A percentile compares a stretch with the other conserved stretches of the same genome.
Evolutionary conservation across 2,329 filamentous ascomycete genomes (phyloP).

Genomic region (Ceratocystis alfenasii): DNA sequence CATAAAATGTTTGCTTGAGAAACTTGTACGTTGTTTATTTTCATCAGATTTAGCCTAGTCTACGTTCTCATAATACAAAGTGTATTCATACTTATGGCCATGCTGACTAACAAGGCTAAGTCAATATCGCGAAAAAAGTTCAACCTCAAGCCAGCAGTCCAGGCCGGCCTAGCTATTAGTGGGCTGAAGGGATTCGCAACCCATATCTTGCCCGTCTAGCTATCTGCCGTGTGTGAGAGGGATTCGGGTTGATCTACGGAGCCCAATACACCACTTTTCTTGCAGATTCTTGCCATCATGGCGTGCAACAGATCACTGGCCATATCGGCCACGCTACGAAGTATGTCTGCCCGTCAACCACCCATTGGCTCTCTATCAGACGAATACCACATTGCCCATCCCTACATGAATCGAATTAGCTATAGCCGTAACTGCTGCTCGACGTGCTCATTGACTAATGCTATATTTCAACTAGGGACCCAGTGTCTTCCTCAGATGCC

Average conservation of each 20-base stretch:
- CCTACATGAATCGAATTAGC: not conserved
- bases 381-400: not conserved
- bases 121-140: slow-evolving; percentile 22
- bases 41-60: no score
- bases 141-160: slow-evolving; percentile 16
- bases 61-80: no score
- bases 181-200: slow-evolving; percentile 11
- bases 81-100: slow-evolving; percentile 14
- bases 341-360: not conserved
- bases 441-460: not conserved
- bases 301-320: slow-evolving; percentile 12
- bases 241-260: not conserved
- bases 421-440: not conserved
- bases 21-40: no score
- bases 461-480: slow-evolving; percentile 3
- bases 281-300: not conserved
- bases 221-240: slow-evolving; percentile 1
- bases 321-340: slow-evolving; percentile 16
- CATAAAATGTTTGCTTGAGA: no score
- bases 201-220: not conserved
- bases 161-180: slow-evolving; percentile 4
- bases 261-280: not conserved
- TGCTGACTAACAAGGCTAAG: slow-evolving; percentile 16
- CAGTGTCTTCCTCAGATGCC: slow-evolving; percentile 11
- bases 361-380: not conserved